phyloP scores from a whole-genome alignment of 192 early-diverging fungal genomes.

The Entomortierella beljakovae region DNA sequence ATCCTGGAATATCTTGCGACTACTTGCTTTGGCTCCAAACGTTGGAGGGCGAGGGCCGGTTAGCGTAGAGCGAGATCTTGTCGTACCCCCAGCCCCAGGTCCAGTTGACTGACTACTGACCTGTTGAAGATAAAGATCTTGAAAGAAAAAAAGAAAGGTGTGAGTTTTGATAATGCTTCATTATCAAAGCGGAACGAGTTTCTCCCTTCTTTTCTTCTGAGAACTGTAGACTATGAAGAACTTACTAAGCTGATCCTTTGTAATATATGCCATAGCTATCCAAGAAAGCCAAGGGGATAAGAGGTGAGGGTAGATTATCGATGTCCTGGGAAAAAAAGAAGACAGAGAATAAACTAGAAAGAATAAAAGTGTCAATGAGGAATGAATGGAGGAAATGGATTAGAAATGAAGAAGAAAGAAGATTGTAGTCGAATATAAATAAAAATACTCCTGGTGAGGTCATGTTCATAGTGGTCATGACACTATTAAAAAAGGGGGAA shows the following conservation, averaged over 20 bases:
- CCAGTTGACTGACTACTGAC: slow-evolving; percentile 23
- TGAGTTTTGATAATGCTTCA: no score
- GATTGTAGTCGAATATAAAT: neutral
- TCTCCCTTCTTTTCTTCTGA: neutral
- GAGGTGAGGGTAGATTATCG: neutral
- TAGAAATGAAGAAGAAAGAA: neutral
- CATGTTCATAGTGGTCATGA: no score
- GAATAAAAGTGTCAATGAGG: neutral
- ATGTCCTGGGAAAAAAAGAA: no score
- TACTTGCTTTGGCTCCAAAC: slow-evolving; percentile 31
- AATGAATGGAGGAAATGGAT: no score
- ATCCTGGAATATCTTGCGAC: slow-evolving; percentile 47
- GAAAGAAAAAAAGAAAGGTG: neutral
- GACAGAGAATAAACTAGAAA: neutral
- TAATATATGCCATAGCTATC: slow-evolving; percentile 37
- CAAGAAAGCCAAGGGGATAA: neutral
- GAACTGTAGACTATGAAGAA: neutral
- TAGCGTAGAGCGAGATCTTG: slow-evolving; percentile 32
- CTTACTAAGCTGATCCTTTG: slow-evolving; percentile 47
- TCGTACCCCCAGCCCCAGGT: slow-evolving; percentile 28
- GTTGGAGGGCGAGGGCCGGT: slow-evolving; percentile 44
- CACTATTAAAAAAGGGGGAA: slow-evolving; percentile 10
- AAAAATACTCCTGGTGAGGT: no score
- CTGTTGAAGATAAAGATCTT: slow-evolving; percentile 49
- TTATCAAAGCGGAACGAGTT: no score